Evolutionary conservation across 2,329 filamentous ascomycete species (phyloP).

Genomic region (Diaporthe humulicola): DNA sequence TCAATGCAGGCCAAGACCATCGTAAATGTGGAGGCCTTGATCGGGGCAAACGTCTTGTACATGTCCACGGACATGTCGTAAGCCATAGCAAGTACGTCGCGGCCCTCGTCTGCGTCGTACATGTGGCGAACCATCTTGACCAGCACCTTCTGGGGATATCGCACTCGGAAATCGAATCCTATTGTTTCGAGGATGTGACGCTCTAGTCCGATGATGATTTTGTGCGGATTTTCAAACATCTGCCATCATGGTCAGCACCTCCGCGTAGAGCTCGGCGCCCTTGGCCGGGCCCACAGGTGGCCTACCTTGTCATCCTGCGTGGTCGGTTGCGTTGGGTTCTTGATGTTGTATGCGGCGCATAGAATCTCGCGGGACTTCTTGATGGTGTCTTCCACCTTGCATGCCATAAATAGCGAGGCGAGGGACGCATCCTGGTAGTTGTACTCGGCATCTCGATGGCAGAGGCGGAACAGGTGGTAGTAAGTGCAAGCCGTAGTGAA

Average conservation of each 20-base stretch:
- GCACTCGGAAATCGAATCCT: conserved; percentile 92
- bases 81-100: conserved; percentile 74
- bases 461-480: conserved; percentile 92
- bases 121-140: conserved; percentile 81
- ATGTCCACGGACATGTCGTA: conserved; percentile 90
- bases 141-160: conserved; percentile 87
- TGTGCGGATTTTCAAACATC: conserved; percentile 84
- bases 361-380: conserved; percentile 97
- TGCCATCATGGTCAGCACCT: conserved; percentile 50
- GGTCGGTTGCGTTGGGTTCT: conserved; percentile 74
- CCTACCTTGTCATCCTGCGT: conserved; percentile 86
- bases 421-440: conserved; percentile 88
- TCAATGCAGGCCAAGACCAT: conserved; percentile 88
- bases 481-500: conserved; percentile 93
- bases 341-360: conserved; percentile 90
- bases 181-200: conserved; percentile 92
- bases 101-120: conserved; percentile 61
- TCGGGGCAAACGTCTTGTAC: conserved; percentile 91
- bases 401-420: conserved; percentile 90
- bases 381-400: conserved; percentile 97
- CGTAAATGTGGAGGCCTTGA: conserved; percentile 90
- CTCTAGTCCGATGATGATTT: conserved; percentile 89
- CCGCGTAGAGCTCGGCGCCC: background rate
- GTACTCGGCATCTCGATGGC: conserved; percentile 88
- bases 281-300: background rate